Conservation (phyloP, 2,329 filamentous ascomycete genomes). For the Berkeleyomyces basicola region DNA sequence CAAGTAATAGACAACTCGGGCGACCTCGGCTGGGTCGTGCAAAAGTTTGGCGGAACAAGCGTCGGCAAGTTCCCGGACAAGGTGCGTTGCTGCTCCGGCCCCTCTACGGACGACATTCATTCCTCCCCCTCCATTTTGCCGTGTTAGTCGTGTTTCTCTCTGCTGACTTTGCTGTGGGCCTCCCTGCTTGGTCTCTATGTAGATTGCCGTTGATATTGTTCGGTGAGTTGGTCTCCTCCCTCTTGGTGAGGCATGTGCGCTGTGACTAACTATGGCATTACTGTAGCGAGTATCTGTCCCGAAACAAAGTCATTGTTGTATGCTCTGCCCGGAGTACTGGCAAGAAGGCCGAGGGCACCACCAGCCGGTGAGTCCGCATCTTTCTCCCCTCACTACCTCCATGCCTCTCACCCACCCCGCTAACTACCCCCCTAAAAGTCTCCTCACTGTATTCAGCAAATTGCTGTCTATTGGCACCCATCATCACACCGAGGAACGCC, state of each 20-base stretch:
- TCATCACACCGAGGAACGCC: constrained; percentile 34
- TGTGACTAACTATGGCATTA: constrained; percentile 3
- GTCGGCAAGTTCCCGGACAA: constrained; percentile 82
- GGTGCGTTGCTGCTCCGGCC: constrained; percentile 22
- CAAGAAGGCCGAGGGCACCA: constrained; percentile 88
- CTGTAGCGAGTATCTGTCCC: constrained; percentile 27
- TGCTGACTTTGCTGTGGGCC: background rate
- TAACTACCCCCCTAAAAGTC: constrained; percentile 17
- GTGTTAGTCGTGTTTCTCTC: background rate
- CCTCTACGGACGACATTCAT: background rate
- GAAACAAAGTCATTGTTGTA: constrained; percentile 72
- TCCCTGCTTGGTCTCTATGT: background rate
- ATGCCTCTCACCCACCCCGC: background rate
- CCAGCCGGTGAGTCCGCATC: constrained; percentile 57
- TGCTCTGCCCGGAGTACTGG: constrained; percentile 91
- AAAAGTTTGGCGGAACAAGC: constrained; percentile 91
- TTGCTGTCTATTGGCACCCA: constrained; percentile 37
- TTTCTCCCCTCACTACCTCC: background rate
- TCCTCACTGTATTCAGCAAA: constrained; percentile 43
- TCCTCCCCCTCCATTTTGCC: background rate
- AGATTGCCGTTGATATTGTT: constrained; percentile 29
- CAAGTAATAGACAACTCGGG: constrained; percentile 20
- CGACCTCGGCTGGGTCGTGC: constrained; percentile 57
- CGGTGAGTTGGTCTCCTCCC: constrained; percentile 20
- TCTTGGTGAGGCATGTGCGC: background rate